Base-by-base conservation (phyloP, 2,329 filamentous ascomycete species). In the Aspergillus bombycis region DNA sequence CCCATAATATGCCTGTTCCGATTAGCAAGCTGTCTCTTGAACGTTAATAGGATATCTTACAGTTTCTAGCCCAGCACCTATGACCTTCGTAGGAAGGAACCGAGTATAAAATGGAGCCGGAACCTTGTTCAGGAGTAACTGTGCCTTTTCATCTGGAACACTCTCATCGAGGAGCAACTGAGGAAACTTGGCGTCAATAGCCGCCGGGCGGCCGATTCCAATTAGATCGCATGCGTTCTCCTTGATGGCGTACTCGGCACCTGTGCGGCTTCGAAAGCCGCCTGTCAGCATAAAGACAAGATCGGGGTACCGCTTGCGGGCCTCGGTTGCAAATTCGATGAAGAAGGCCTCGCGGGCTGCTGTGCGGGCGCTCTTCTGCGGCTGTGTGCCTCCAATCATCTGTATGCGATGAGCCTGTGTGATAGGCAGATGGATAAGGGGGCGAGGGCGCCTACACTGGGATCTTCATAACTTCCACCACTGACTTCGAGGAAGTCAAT, bases 401-500 rank as follows among this genome's bases (percentile, higher is more conserved):
- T 71, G 14, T 34, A 53, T 57, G 11, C 19, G 21, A 26, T 48
- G 12, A 52, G 19, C 26, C 26, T 14, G 26, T 5, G 16, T 58
- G 43, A 50, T 5, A 11, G 21, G 7, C 9, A 12, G 16, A 7
- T 11, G 34, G 16, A n/a, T 14, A 55, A 14, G 21, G 4, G 55
- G 28, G 79, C 55, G 43, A 69, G 59, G 43, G 63, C 10, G n/a
- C 46, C 21, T 70, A 86, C 83, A 57, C 66, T 69, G 0, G 86
- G 81, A 61, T 87, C 75, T 68, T 88, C 84, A 66, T 85, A 88
- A 0, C 75, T 84, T 0, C 90, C 89, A 0, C 89, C 90, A 21
- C 84, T 87, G 30, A 92, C 83, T 74, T 92, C 89, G 2, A 92
- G 76, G 67, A 91, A 91, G 74, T 92, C 89, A 1, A 91, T 76